phyloP scores from a whole-genome alignment of 1,284 basidiomycete species.

The Ganoderma leucocontextum region DNA sequence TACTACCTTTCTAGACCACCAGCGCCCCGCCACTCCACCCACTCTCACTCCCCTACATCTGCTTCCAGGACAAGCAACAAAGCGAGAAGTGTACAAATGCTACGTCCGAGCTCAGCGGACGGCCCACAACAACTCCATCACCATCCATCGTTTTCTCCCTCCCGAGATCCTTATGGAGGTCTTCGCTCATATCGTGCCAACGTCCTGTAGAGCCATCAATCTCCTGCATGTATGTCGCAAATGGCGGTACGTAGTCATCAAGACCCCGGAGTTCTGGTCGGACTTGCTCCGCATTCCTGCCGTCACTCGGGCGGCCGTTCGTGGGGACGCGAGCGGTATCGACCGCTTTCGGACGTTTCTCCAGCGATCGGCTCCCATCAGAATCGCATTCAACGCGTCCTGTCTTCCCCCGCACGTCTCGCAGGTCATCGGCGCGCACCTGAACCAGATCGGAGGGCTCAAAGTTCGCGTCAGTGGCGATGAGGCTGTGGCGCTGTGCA shows the following conservation, averaged over 20 bases:
- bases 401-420: constrained; percentile 3
- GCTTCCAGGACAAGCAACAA: constrained; percentile 1
- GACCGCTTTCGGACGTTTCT: constrained; percentile 4
- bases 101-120: constrained; percentile 6
- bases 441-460: constrained; percentile 9
- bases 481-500: background rate
- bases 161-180: constrained; percentile 9
- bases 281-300: constrained; percentile 12
- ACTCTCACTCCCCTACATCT: background rate
- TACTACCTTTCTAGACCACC: too few species aligned
- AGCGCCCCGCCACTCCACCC: background rate
- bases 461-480: constrained; percentile 2
- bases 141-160: constrained; percentile 8
- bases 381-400: background rate
- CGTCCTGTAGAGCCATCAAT: background rate
- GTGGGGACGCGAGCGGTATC: background rate
- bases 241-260: constrained; percentile 9
- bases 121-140: background rate
- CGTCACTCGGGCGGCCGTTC: constrained; percentile 2
- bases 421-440: background rate
- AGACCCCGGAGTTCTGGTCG: constrained; percentile 10
- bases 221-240: constrained; percentile 8
- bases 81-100: constrained; percentile 3
- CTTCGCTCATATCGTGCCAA: constrained; percentile 7
- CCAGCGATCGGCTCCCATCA: constrained; percentile 9